Evolutionary conservation across 2,329 filamentous ascomycete species (phyloP), one percentile per base, ranked within the genome.

Genomic region (Niveomyces coronatus): DNA sequence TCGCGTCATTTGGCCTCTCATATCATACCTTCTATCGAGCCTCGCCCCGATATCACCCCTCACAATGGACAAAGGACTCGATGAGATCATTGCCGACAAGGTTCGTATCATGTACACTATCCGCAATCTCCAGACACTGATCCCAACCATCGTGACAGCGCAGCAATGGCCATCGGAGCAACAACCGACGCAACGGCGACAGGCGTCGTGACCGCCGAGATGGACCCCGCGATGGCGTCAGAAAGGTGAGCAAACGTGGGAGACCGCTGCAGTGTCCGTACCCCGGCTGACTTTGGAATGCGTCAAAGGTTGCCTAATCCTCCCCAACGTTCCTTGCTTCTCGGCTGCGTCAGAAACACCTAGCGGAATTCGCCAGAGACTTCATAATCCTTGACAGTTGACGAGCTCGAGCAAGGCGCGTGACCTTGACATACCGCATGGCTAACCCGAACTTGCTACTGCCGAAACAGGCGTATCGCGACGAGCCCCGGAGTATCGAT

Each of bases 221-320:
- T 26, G 80, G 73, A 51, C 82, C 83, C 54, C 81, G 84, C 64
- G 85, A 91, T 65, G 85, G 85, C 64, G 75, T 89, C 59, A 88
- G 81, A 87, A 93, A 93, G 86, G 86, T 89, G 60, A 31, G 54
- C 42, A 27, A 35, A 38, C 29, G 24, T 11, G 17, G 26, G 34
- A 34, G 44, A 37, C 43, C 43, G 39, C 31, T 34, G 35, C 38
- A 18, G 29, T 37, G 31, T 28, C 40, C 28, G 15, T 42, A 24
- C 23, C 15, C 15, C 14, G 19, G 35, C 43, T 45, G 37, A 39
- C 32, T 22, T 35, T 23, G 18, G 26, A 22, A n/a, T n/a, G n/a
- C n/a, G n/a, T n/a, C n/a, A n/a, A n/a, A 61, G 59, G 59, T 62
- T 59, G 54, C 56, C 46, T 46, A 36, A 47, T 47, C 47, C 52